Evolutionary conservation across 2,329 filamentous ascomycete species (phyloP).

Genomic region (Alternaria sp.): DNA sequence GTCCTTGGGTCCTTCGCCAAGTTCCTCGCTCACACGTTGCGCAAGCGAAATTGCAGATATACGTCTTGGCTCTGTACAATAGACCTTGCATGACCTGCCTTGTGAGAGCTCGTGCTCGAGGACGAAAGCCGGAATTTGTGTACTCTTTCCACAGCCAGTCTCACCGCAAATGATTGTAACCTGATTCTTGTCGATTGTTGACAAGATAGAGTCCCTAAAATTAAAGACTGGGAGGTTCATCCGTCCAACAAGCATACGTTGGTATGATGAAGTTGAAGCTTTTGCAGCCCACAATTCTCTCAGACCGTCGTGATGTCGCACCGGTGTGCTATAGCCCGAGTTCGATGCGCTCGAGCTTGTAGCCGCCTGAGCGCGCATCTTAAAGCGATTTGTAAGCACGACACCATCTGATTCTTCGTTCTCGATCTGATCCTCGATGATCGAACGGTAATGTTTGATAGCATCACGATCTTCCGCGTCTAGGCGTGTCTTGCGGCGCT

Average conservation of each 20-base stretch:
- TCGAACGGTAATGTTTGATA: conserved; percentile 72
- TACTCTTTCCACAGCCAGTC: conserved; percentile 97
- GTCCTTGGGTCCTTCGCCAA: conserved; percentile 84
- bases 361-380: conserved; percentile 53
- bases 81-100: conserved; percentile 87
- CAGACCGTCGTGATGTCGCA: conserved; percentile 52
- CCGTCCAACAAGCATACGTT: conserved; percentile 79
- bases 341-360: conserved; percentile 38
- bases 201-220: conserved; percentile 80
- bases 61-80: conserved; percentile 92
- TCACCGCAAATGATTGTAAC: conserved; percentile 95
- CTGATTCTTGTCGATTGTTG: conserved; percentile 79
- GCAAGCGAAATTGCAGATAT: conserved; percentile 97
- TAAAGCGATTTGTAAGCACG: conserved; percentile 79
- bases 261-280: conserved; percentile 65
- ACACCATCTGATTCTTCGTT: conserved; percentile 61
- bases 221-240: conserved; percentile 89
- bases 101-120: conserved; percentile 86
- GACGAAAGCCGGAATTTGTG: conserved; percentile 93
- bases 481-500: conserved; percentile 72
- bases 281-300: conserved; percentile 63
- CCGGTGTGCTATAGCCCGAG: conserved; percentile 43
- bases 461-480: conserved; percentile 75
- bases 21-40: conserved; percentile 90
- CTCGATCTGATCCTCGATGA: conserved; percentile 75